Conservation (phyloP, 805 yeast species). For the Myxozyma kluyveri region DNA sequence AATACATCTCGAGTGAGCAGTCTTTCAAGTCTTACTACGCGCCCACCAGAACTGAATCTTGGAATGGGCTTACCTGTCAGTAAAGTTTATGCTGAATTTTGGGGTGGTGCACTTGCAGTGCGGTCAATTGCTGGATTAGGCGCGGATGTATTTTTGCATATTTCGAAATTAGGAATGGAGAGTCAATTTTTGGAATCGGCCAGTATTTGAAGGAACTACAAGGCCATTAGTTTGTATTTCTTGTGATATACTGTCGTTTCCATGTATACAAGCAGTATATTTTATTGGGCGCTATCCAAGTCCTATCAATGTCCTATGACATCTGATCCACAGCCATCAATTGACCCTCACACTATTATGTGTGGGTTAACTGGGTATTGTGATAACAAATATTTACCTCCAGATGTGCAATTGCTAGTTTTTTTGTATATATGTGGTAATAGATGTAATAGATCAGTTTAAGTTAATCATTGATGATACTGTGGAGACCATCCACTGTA, state of each 20-base stretch:
- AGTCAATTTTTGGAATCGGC: conserved; percentile 17
- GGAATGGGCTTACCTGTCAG: conserved; percentile 94
- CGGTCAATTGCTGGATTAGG: conserved; percentile 89
- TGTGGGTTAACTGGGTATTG: no score
- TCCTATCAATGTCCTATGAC: not conserved
- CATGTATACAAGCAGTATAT: no score
- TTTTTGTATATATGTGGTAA: no score
- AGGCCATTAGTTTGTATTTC: not conserved
- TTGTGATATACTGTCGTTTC: no score
- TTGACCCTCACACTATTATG: no score
- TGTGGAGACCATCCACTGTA: no score
- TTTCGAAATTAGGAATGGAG: conserved; percentile 69
- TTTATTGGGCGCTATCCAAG: not conserved
- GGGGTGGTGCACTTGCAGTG: conserved; percentile 89
- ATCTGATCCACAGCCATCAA: no score
- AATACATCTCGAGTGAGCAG: conserved; percentile 49
- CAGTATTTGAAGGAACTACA: conserved; percentile 1
- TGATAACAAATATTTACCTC: no score
- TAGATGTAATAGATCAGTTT: no score
- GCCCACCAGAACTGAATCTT: conserved; percentile 71
- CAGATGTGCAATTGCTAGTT: no score
- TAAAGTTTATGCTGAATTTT: conserved; percentile 80
- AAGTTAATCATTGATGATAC: no score
- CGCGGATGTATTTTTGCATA: conserved; percentile 75
- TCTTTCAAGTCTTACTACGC: conserved; percentile 59